Conservation (phyloP, 23 red algal genomes). For the Agarophyton chilense region DNA sequence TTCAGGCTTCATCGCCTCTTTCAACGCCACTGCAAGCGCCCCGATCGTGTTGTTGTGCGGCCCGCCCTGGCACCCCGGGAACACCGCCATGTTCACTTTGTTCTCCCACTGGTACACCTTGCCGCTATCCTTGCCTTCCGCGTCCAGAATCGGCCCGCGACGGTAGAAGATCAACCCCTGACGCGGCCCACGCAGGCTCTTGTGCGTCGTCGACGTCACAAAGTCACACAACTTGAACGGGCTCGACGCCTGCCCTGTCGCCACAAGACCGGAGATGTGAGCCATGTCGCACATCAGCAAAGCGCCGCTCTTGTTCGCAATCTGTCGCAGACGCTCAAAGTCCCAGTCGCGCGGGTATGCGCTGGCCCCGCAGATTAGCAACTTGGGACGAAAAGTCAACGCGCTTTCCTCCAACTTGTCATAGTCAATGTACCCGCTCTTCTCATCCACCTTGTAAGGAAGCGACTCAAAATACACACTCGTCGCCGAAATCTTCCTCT, state of each 20-base stretch:
- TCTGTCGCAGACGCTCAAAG: constrained; percentile 78
- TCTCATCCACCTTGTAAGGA: constrained; percentile 87
- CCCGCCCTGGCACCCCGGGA: constrained; percentile 96
- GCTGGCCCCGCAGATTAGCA: constrained; percentile 93
- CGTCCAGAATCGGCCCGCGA: constrained; percentile 30
- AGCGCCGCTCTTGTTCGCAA: constrained; percentile 87
- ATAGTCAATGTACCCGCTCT: constrained; percentile 97
- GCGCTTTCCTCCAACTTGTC: constrained; percentile 85
- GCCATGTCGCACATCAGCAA: constrained; percentile 97
- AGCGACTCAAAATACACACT: constrained; percentile 99
- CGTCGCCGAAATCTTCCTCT: constrained; percentile 97
- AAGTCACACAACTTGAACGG: constrained; percentile 96
- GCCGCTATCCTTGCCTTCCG: constrained; percentile 24
- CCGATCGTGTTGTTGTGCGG: constrained; percentile 99
- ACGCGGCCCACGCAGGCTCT: constrained; percentile 93
- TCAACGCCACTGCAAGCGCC: constrained; percentile 88
- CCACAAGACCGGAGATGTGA: constrained; percentile 96
- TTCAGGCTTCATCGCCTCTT: constrained; percentile 85
- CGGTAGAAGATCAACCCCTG: constrained; percentile 98
- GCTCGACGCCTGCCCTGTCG: constrained; percentile 59
- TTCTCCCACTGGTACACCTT: constrained; percentile 67
- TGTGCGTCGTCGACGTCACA: constrained; percentile 99
- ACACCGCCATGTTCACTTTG: constrained; percentile 92
- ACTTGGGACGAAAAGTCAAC: constrained; percentile 75
- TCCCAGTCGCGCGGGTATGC: constrained; percentile 98